Evolutionary conservation across 163 green algal genomes (phyloP).

Genomic region (Scenedesmus sp.): DNA sequence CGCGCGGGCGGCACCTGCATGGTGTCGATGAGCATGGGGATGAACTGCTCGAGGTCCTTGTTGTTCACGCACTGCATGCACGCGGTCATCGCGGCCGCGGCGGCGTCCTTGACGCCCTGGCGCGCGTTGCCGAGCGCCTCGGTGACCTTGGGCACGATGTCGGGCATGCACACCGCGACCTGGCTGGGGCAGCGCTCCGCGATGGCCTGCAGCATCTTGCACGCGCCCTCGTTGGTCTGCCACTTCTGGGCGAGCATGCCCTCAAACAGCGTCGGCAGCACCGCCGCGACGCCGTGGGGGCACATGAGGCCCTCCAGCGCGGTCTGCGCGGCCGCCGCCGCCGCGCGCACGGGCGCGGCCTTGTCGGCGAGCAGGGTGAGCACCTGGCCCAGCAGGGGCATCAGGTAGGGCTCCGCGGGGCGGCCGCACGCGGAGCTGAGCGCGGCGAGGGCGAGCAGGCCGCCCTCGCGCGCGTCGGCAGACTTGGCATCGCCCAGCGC

Average conservation of each 20-base stretch:
- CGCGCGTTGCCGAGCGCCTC: conserved; percentile 55
- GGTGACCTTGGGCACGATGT: conserved; percentile 62
- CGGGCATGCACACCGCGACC: conserved; percentile 66
- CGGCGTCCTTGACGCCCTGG: conserved; percentile 51
- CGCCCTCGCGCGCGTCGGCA: conserved; percentile 55
- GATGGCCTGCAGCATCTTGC: conserved; percentile 60
- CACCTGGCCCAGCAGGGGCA: conserved; percentile 61
- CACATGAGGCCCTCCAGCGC: conserved; percentile 62
- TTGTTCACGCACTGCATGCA: conserved; percentile 72
- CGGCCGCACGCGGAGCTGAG: conserved; percentile 56
- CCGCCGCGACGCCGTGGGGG: conserved; percentile 62
- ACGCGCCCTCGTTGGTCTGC: conserved; percentile 67
- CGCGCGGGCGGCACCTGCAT: no score
- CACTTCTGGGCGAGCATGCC: conserved; percentile 63
- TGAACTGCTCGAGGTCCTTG: conserved; percentile 83
- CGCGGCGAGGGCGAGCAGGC: conserved; percentile 58
- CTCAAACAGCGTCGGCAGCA: conserved; percentile 66
- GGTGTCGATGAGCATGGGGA: conserved; percentile 81
- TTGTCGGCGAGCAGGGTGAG: conserved; percentile 67
- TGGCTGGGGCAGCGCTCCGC: conserved; percentile 50
- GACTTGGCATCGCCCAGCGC: conserved; percentile 55
- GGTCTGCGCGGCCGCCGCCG: conserved; percentile 51
- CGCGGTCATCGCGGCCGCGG: conserved; percentile 55
- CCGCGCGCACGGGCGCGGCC: conserved; percentile 53
- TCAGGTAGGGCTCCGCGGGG: conserved; percentile 72